Percentiles rank a stretch among this genome's conserved stretches.
Evolutionary conservation across 257 asterid genomes (phyloP).

Genomic region (Primulina tabacum): DNA sequence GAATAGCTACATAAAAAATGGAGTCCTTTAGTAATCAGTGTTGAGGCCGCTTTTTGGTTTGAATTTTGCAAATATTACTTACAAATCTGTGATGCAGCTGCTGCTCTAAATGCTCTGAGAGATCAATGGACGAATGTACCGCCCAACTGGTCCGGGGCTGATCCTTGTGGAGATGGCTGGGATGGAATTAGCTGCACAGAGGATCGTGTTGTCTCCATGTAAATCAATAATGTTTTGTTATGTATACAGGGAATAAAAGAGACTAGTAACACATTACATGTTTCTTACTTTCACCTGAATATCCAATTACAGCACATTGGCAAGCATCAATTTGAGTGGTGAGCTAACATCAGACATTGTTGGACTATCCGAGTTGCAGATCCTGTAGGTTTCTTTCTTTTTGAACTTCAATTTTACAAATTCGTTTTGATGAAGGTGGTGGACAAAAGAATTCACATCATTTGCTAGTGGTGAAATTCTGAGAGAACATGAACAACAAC

Average conservation of each 20-base stretch:
- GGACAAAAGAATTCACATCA: too few relatives aligned
- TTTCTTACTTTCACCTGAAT: neutral
- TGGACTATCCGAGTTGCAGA: constrained; percentile 58
- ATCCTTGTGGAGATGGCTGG: constrained; percentile 72
- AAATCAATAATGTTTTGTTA: constrained; percentile 6
- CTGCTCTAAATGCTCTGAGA: constrained; percentile 43
- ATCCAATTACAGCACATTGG: constrained; percentile 53
- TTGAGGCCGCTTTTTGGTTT: too few relatives aligned
- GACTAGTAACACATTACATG: neutral
- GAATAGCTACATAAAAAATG: too few relatives aligned
- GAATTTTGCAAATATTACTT: too few relatives aligned
- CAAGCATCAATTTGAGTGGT: constrained; percentile 57
- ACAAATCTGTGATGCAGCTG: constrained; percentile 38
- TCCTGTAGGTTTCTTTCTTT: constrained; percentile 50
- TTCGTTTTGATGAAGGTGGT: too few relatives aligned
- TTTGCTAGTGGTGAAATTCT: neutral
- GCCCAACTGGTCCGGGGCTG: constrained; percentile 60
- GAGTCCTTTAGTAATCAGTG: too few relatives aligned
- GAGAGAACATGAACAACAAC: neutral
- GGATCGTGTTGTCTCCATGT: constrained; percentile 54
- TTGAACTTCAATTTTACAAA: neutral
- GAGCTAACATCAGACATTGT: constrained; percentile 62
- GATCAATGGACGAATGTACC: constrained; percentile 53
- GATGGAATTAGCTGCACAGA: constrained; percentile 57
- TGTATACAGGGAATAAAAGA: neutral